phyloP scores from a whole-genome alignment of 2,329 filamentous ascomycete species.

The Talaromyces sp. region DNA sequence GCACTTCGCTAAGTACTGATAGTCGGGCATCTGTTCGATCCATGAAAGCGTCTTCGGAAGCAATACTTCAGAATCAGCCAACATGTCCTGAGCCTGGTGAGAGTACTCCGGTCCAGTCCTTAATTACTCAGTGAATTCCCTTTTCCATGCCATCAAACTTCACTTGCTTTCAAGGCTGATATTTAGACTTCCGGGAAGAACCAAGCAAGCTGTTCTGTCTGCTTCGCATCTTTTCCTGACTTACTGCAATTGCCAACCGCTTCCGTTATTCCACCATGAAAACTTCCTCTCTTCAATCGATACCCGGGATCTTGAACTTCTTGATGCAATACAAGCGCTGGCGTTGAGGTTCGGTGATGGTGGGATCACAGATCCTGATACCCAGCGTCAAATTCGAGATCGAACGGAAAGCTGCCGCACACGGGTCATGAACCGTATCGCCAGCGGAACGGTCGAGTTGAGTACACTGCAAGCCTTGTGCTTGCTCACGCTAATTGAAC shows the following conservation, averaged over 20 bases:
- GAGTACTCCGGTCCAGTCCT: not conserved
- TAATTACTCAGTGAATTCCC: not conserved
- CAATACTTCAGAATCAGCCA: not conserved
- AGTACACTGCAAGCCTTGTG: constrained; percentile 42
- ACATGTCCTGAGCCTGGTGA: not conserved
- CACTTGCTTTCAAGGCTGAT: not conserved
- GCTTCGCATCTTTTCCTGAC: not conserved
- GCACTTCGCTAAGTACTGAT: not conserved
- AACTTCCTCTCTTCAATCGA: not conserved
- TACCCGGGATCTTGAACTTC: not conserved
- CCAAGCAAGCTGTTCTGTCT: not conserved
- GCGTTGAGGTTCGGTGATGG: not conserved
- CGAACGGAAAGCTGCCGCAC: constrained; percentile 25
- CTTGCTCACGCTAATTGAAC: constrained; percentile 39
- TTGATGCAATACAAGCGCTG: not conserved
- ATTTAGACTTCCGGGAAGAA: not conserved
- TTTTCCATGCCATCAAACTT: too few relatives aligned
- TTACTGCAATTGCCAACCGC: not conserved
- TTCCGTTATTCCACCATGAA: not conserved
- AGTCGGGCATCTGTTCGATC: not conserved
- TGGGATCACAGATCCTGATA: not conserved
- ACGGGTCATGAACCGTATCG: constrained; percentile 38
- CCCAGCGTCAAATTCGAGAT: not conserved
- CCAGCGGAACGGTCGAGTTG: constrained; percentile 38
- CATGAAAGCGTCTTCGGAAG: not conserved